Base-by-base conservation (phyloP, 2,329 filamentous ascomycete species). In the Penicillium sp. region DNA sequence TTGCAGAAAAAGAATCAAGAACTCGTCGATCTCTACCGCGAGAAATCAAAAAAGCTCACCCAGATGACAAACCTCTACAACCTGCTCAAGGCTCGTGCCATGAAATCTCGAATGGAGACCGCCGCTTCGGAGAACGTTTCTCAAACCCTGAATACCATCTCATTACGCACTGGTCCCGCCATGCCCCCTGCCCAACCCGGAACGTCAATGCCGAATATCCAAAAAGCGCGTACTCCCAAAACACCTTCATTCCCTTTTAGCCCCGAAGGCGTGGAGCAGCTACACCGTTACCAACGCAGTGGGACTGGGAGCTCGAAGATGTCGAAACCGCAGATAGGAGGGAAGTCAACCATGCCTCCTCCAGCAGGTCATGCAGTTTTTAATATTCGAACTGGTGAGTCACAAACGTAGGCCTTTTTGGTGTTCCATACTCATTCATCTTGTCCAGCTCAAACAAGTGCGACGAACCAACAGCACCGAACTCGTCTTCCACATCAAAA, bases 1-100 rank as follows among this genome's bases (percentile, higher is more conserved):
- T 79, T 94, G 12, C 82, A 87, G 56, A 84, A 85, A 53, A 93
- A 91, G 75, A 91, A 93, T 65, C 85, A 91, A 19, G 90, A 94
- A 38, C 79, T 96, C 1, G 80, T 83, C 4, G 83, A 87, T 24
- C 83, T 87, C 4, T 89, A 88, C 69, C 85, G 85, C 59, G 89
- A 93, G 24, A 95, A 94, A 74, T 87, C 81, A 67, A 88, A 85
- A 51, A 90, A 88, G 61, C 83, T 91, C 3, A 78, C 88, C 5
- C 89, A 92, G 63, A 85, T 87, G 2, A 91, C 92, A 54, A 84
- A 84, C 63, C 76, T 85, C 24, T 88, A 88, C 68, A 82, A 85
- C 50, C 71, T 81, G 13, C 75, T 88, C 44, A 88, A 88, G 70
- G 79, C 81, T 30, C 82, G 84, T 61, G 81, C 85, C 12, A 82